These are phyloP conservation scores for Larix kaempferi DNA, from an alignment of 75 land plant genomes.

Conservation along the genomic window DNA sequence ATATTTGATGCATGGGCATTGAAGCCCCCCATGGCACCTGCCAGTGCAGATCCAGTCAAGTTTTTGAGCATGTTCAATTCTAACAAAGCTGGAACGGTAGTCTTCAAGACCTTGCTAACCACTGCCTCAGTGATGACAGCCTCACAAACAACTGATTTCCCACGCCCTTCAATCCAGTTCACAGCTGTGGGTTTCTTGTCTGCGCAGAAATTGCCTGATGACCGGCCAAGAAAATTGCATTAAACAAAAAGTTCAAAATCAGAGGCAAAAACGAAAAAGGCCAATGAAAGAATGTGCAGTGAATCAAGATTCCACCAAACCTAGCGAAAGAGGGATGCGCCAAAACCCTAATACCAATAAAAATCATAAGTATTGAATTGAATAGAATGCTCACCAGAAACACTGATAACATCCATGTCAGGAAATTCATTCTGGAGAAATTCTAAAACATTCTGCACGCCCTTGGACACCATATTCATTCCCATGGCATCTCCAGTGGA, in stretches of 20 bases:
- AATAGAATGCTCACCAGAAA: conserved; percentile 48
- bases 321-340: not conserved
- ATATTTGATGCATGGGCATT: conserved; percentile 90
- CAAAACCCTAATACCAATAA: not conserved
- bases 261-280: not conserved
- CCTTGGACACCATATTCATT: conserved; percentile 94
- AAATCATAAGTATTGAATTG: not conserved
- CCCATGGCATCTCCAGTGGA: conserved; percentile 94
- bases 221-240: not conserved
- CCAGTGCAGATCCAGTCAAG: conserved; percentile 81
- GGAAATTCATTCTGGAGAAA: conserved; percentile 63
- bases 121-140: conserved; percentile 63
- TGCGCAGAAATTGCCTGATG: conserved; percentile 58
- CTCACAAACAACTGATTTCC: conserved; percentile 82
- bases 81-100: conserved; percentile 69
- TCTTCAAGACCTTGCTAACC: conserved; percentile 71
- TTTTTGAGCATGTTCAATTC: conserved; percentile 87
- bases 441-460: conserved; percentile 77
- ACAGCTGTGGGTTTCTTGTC: conserved; percentile 65
- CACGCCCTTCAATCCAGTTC: conserved; percentile 81
- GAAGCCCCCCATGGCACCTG: conserved; percentile 80
- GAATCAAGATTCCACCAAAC: not conserved
- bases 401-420: conserved; percentile 80
- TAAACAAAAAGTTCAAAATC: too few species aligned
- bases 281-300: too few species aligned